Evolutionary conservation across 805 yeast species (phyloP), one percentile per base, ranked within the genome.

Genomic region (Wickerhamomyces subpelliculosus): DNA sequence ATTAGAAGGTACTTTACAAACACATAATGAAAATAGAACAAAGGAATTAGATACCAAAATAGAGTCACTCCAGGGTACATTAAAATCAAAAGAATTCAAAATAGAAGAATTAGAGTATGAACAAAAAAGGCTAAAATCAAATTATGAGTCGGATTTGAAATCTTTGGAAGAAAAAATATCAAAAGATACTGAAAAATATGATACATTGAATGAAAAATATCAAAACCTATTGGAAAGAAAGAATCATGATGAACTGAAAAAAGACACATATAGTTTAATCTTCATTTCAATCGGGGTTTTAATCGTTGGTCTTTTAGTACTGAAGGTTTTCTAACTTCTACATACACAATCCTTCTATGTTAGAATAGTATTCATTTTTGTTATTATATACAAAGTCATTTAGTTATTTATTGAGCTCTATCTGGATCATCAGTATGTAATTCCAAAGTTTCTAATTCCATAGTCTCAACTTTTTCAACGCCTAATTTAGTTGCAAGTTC

Each of bases 401-500:
- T 27, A 27, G 11, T n/a, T 27, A 13, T 27, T 27, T n/a, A n/a
- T 30, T 48, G 47, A 8, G 8, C 27, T 25, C 17, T 20, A 4
- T 29, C 32, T 12, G 32, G 32, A 4, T 21, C 10, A 29, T 29
- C 32, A 7, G 32, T 29, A 19, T 29, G 32, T 29, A 58, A 38
- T 1, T 49, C 54, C 13, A 61, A 38, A 32, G 59, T 64, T n/a
- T 59, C 61, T 2, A 61, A 42, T 18, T 60, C 63, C 19, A 60
- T 55, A 19, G 64, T 55, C 38, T 68, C 71, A 5, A 68, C 58
- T 7, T 53, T 50, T 5, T 54, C 40, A 23, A 67, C 57, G 1
- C 68, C 68, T 16, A 76, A 41, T 3, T 57, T 48, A 34, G 54
- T 52, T 1, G 73, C 68, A 22, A 76, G 53, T 42, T 68, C 64